Percentiles rank a stretch among this genome's conserved stretches.
phyloP scores from a whole-genome alignment of 768 basidiomycete species.

The Termitomyces sp. region DNA sequence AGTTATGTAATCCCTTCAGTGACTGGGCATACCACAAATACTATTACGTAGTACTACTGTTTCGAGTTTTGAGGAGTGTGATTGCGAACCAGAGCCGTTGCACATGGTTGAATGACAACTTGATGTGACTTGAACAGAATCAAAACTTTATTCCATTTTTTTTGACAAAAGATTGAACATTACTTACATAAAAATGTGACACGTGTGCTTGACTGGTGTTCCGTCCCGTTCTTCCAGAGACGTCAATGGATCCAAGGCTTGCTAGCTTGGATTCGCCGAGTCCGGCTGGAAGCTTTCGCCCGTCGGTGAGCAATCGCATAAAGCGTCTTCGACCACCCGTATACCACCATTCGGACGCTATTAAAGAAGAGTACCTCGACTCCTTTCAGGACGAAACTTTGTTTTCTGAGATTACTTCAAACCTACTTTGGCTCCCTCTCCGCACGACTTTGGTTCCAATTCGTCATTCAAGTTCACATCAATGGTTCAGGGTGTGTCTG shows the following conservation, averaged over 20 bases:
- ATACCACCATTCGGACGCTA: slow-evolving; percentile 1
- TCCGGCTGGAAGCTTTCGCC: slow-evolving; percentile 33
- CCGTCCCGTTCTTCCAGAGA: not conserved
- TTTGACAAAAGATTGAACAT: too few species aligned
- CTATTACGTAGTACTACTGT: too few species aligned
- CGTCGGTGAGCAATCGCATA: slow-evolving; percentile 33
- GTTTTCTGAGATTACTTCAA: slow-evolving; percentile 4
- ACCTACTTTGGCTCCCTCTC: slow-evolving; percentile 11
- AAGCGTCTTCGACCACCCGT: slow-evolving; percentile 30
- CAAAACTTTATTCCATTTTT: too few species aligned
- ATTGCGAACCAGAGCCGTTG: too few species aligned
- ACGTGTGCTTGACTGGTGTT: too few species aligned
- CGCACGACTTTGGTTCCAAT: slow-evolving; percentile 5
- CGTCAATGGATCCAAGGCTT: slow-evolving; percentile 8
- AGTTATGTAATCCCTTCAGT: too few species aligned
- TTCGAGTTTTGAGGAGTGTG: too few species aligned
- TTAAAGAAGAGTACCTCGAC: not conserved
- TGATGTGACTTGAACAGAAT: too few species aligned
- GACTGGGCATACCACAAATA: too few species aligned
- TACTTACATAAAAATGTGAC: too few species aligned
- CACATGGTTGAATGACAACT: too few species aligned
- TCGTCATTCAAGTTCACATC: slow-evolving; percentile 18
- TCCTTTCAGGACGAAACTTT: slow-evolving; percentile 6
- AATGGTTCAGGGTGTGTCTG: slow-evolving; percentile 22
- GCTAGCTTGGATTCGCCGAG: slow-evolving; percentile 15